phyloP scores from a whole-genome alignment of 495 filamentous ascomycete species.

The Penicillium atrosanguineum region DNA sequence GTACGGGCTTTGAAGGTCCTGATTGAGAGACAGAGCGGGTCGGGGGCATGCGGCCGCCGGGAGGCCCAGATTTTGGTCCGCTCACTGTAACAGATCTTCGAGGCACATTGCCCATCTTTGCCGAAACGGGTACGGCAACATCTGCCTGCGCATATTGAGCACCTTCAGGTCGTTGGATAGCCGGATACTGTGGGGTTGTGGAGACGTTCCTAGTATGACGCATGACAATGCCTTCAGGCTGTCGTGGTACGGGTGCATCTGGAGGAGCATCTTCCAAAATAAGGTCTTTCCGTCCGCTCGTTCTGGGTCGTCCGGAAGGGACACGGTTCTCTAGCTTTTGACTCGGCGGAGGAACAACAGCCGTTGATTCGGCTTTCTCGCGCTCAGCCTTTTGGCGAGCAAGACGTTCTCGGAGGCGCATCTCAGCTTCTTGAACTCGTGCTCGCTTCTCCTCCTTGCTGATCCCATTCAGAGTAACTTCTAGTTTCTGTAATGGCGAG shows the following conservation, averaged over 20 bases:
- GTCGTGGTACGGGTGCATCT: constrained; percentile 7
- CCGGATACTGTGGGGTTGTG: constrained; percentile 17
- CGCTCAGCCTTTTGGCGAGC: constrained; percentile 31
- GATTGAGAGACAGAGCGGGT: constrained; percentile 18
- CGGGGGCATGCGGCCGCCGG: constrained; percentile 6
- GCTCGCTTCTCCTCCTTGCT: constrained; percentile 90
- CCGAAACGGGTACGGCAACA: constrained; percentile 5
- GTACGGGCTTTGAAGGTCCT: constrained; percentile 6
- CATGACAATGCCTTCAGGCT: constrained; percentile 4
- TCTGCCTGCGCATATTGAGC: constrained; percentile 18
- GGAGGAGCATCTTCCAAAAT: constrained; percentile 1
- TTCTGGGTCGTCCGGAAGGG: neutral
- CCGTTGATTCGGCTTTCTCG: constrained; percentile 17
- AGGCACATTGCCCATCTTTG: constrained; percentile 26
- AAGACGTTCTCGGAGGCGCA: constrained; percentile 50
- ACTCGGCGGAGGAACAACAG: constrained; percentile 8
- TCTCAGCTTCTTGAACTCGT: constrained; percentile 75
- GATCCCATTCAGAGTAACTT: constrained; percentile 81
- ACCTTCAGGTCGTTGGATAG: constrained; percentile 14
- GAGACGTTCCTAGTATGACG: constrained; percentile 21
- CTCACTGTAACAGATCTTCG: constrained; percentile 33
- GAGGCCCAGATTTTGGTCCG: constrained; percentile 17
- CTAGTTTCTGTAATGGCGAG: constrained; percentile 88
- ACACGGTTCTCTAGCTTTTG: constrained; percentile 3
- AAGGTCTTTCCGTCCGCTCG: constrained; percentile 2